Conservation (phyloP, 2,329 filamentous ascomycete species). For the Calonectria ilicicola region DNA sequence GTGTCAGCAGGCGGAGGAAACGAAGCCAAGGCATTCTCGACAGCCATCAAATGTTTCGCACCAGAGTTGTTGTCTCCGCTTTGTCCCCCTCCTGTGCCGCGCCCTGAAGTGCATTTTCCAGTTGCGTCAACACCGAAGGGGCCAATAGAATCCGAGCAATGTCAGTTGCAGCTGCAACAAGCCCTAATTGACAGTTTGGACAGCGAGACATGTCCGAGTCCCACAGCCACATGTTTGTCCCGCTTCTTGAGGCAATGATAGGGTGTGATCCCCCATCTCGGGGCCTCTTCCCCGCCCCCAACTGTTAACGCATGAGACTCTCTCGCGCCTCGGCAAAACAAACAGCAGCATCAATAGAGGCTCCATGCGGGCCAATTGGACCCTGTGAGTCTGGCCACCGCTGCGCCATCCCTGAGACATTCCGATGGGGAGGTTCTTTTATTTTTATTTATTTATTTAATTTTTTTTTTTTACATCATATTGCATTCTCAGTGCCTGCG, state of each 20-base stretch:
- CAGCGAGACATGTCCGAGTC: conserved; percentile 2
- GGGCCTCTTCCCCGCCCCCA: background rate
- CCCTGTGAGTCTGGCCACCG: background rate
- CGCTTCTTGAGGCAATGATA: background rate
- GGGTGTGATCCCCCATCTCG: background rate
- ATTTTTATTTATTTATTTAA: too few species aligned
- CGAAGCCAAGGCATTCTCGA: background rate
- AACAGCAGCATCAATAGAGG: background rate
- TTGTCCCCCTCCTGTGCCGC: background rate
- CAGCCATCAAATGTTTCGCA: background rate
- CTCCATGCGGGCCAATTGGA: background rate
- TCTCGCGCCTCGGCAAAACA: background rate
- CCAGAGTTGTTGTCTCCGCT: background rate
- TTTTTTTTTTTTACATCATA: background rate
- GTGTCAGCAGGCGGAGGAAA: background rate
- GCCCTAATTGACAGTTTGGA: conserved; percentile 9
- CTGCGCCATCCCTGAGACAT: background rate
- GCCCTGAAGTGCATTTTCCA: background rate
- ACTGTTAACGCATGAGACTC: background rate
- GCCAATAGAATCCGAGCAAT: conserved; percentile 2
- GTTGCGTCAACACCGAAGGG: background rate
- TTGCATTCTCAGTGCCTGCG: background rate
- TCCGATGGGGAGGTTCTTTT: background rate
- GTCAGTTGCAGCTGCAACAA: conserved; percentile 13
- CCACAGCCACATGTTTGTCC: conserved; percentile 5